These are phyloP conservation scores for Scutellaria baicalensis DNA, from an alignment of 257 asterid species.

Conservation along the genomic window DNA sequence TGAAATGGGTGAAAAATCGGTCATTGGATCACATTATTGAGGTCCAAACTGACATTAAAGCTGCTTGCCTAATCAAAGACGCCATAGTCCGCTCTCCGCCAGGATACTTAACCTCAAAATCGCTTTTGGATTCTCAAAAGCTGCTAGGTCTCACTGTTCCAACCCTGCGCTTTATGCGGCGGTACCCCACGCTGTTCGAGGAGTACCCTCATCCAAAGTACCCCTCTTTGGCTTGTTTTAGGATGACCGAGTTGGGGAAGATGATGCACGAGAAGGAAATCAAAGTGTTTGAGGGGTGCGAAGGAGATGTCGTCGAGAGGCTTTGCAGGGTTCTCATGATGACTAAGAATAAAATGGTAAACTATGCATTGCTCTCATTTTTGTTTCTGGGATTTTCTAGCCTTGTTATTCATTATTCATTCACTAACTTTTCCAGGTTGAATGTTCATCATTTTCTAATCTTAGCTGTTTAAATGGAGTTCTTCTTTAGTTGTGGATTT, in stretches of 20 bases:
- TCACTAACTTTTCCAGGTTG: not conserved
- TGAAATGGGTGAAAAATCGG: slow-evolving; percentile 92
- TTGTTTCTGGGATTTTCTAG: not conserved
- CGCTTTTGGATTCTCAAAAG: slow-evolving; percentile 62
- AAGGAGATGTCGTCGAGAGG: slow-evolving; percentile 53
- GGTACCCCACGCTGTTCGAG: slow-evolving; percentile 80
- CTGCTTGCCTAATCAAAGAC: slow-evolving; percentile 72
- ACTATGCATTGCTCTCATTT: not conserved
- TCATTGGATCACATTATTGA: slow-evolving; percentile 77
- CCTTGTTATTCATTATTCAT: no score
- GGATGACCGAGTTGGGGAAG: slow-evolving; percentile 51
- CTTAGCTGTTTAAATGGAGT: not conserved
- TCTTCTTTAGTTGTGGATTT: not conserved
- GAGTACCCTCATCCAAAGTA: slow-evolving; percentile 92
- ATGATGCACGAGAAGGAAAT: slow-evolving; percentile 56
- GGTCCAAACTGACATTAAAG: slow-evolving; percentile 74
- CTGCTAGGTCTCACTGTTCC: slow-evolving; percentile 79
- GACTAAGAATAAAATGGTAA: slow-evolving; percentile 61
- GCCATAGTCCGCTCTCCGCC: slow-evolving; percentile 63
- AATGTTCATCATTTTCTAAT: not conserved
- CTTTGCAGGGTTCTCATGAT: slow-evolving; percentile 77
- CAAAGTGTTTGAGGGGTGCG: slow-evolving; percentile 37
- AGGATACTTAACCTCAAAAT: slow-evolving; percentile 56
- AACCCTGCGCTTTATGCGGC: slow-evolving; percentile 66
- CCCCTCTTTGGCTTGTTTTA: slow-evolving; percentile 71